Evolutionary conservation across 1,284 basidiomycete species (phyloP).

Genomic region (Rhodotorula mucilaginosa): DNA sequence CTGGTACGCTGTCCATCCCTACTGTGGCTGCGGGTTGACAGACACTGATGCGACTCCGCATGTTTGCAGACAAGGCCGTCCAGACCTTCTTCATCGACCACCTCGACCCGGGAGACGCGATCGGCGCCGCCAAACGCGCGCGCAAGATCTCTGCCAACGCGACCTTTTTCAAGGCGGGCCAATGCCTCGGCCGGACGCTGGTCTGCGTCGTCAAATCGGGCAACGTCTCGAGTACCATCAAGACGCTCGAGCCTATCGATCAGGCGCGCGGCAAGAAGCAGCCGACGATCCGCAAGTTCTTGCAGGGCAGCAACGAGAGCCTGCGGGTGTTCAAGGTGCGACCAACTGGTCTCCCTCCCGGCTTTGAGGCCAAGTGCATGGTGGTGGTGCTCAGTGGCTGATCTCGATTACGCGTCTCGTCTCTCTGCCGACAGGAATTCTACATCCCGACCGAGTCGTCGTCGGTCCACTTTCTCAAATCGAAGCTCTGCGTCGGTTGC

Average conservation of each 20-base stretch:
- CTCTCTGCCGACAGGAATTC: conserved; percentile 60
- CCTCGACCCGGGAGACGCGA: conserved; percentile 83
- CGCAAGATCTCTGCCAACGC: conserved; percentile 96
- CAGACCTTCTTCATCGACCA: conserved; percentile 95
- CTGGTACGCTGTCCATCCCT: conserved; percentile 57
- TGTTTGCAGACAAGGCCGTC: conserved; percentile 55
- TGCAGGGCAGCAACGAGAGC: conserved; percentile 93
- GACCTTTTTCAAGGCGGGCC: conserved; percentile 95
- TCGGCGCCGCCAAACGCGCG: conserved; percentile 84
- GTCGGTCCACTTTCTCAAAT: conserved; percentile 96
- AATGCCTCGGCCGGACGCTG: conserved; percentile 87
- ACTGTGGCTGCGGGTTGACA: not conserved
- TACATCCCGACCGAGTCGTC: conserved; percentile 97
- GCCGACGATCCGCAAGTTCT: conserved; percentile 74
- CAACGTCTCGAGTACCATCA: conserved; percentile 87
- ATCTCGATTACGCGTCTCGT: not conserved
- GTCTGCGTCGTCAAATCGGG: conserved; percentile 96
- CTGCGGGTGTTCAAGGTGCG: conserved; percentile 86
- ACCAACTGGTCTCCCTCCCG: conserved; percentile 25
- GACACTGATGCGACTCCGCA: not conserved
- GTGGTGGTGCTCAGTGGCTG: not conserved
- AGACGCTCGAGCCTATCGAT: conserved; percentile 94
- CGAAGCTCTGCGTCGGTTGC: conserved; percentile 94
- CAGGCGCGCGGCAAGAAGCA: conserved; percentile 73
- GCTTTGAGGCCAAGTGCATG: not conserved